Percentiles rank a stretch among this genome's conserved stretches.
These are phyloP conservation scores for Alternaria angustiovoidea DNA, from an alignment of 2,329 filamentous ascomycete genomes.

Conservation along the genomic window DNA sequence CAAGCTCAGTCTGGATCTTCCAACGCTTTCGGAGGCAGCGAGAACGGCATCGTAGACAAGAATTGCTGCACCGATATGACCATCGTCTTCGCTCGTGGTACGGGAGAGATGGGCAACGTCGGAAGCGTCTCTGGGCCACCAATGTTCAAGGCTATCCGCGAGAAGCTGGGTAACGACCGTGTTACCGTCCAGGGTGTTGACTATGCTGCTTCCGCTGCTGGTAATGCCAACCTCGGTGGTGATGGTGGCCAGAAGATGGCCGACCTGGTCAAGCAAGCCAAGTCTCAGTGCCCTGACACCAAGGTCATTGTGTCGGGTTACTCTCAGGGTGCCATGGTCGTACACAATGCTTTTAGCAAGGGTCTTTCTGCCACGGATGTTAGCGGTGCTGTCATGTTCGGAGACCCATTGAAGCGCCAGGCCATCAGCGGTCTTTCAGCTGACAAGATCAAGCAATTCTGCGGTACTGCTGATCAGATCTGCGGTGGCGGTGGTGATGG, in stretches of 20 bases:
- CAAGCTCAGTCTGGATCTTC: constrained; percentile 25
- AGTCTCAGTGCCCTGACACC: constrained; percentile 41
- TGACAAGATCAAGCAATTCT: constrained; percentile 40
- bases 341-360: constrained; percentile 41
- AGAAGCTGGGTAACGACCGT: constrained; percentile 35
- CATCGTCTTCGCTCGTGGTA: constrained; percentile 56
- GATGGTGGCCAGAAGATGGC: constrained; percentile 41
- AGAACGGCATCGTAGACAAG: constrained; percentile 52
- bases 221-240: constrained; percentile 36
- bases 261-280: constrained; percentile 30
- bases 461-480: constrained; percentile 34
- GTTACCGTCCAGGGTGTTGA: constrained; percentile 46
- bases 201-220: constrained; percentile 39
- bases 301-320: constrained; percentile 47
- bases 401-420: constrained; percentile 42
- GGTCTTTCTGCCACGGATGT: constrained; percentile 34
- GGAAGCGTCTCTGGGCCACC: constrained; percentile 53
- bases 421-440: constrained; percentile 28
- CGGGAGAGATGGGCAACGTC: constrained; percentile 54
- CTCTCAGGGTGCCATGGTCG: constrained; percentile 46
- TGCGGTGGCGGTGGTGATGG: constrained; percentile 38
- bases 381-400: constrained; percentile 39
- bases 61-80: constrained; percentile 54
- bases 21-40: constrained; percentile 35
- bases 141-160: constrained; percentile 40